Evolutionary conservation across 1,284 basidiomycete species (phyloP).

Genomic region (Sanghuangporus sanghuang): DNA sequence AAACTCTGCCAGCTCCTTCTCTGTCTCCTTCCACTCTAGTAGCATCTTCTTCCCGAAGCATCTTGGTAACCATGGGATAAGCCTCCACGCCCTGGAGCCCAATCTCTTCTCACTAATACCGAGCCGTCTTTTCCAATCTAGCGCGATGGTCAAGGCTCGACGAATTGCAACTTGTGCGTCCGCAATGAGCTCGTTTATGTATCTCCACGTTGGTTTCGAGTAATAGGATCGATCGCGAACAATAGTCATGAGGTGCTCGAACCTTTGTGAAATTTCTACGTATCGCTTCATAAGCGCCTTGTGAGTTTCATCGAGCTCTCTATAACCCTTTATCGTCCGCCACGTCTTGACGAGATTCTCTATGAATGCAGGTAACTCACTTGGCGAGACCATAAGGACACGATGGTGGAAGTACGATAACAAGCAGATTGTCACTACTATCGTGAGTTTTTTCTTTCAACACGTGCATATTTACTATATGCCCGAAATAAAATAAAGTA

Average conservation of each 20-base stretch:
- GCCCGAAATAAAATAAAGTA: no score
- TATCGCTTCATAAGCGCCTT: not conserved
- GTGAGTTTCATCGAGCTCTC: not conserved
- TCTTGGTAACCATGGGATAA: not conserved
- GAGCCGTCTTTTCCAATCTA: not conserved
- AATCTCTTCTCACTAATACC: not conserved
- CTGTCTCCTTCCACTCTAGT: not conserved
- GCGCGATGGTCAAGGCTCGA: not conserved
- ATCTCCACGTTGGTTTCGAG: not conserved
- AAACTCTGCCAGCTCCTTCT: no score
- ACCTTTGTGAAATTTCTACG: not conserved
- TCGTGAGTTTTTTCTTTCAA: no score
- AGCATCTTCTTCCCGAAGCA: not conserved
- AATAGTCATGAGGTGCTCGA: not conserved
- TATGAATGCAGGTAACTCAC: not conserved
- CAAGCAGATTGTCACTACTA: no score
- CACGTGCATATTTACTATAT: no score
- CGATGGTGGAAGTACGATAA: no score
- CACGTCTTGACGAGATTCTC: not conserved
- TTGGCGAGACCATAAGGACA: no score
- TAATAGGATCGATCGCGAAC: not conserved
- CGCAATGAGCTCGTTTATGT: not conserved
- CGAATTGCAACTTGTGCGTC: not conserved
- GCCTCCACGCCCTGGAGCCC: not conserved
- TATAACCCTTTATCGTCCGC: not conserved